A percentile compares a stretch with the other conserved stretches of the same genome.
Evolutionary conservation across 1,139 yeast genomes (phyloP).

Genomic region (Geotrichum macrosporum): DNA sequence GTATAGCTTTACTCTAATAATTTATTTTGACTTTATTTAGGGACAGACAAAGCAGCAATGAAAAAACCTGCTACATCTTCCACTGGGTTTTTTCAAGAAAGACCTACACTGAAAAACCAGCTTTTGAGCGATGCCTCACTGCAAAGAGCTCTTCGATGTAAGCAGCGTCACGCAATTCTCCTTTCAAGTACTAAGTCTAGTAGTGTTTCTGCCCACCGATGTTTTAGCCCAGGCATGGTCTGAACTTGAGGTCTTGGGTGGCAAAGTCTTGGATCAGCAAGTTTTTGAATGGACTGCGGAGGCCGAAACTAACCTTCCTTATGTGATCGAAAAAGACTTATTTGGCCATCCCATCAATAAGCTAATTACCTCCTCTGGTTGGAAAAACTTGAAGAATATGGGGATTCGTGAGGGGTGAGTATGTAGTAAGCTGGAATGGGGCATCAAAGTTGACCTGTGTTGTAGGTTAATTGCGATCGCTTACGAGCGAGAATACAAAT

Average conservation of each 20-base stretch:
- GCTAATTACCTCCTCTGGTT: conserved; percentile 35
- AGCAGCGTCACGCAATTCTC: no score
- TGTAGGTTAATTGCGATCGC: conserved; percentile 29
- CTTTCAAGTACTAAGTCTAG: no score
- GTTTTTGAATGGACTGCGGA: conserved; percentile 34
- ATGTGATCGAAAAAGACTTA: conserved; percentile 32
- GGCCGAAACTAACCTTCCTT: conserved; percentile 34
- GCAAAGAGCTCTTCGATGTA: conserved; percentile 27
- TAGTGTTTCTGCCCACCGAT: no score
- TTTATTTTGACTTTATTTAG: background rate
- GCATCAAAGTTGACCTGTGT: no score
- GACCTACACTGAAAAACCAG: conserved; percentile 30
- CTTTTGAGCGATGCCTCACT: conserved; percentile 28
- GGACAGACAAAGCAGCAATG: background rate
- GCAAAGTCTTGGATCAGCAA: conserved; percentile 27
- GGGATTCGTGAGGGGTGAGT: conserved; percentile 29
- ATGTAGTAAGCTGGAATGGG: background rate
- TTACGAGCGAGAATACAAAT: conserved; percentile 30
- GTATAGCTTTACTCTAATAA: background rate
- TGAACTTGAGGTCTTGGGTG: conserved; percentile 29
- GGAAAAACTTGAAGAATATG: conserved; percentile 32
- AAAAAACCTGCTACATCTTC: conserved; percentile 29
- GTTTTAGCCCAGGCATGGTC: conserved; percentile 18
- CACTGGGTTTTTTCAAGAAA: conserved; percentile 32
- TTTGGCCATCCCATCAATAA: conserved; percentile 32